Evolutionary conservation across 768 basidiomycete species (phyloP).

Genomic region (Rhodotorula sphaerocarpa): DNA sequence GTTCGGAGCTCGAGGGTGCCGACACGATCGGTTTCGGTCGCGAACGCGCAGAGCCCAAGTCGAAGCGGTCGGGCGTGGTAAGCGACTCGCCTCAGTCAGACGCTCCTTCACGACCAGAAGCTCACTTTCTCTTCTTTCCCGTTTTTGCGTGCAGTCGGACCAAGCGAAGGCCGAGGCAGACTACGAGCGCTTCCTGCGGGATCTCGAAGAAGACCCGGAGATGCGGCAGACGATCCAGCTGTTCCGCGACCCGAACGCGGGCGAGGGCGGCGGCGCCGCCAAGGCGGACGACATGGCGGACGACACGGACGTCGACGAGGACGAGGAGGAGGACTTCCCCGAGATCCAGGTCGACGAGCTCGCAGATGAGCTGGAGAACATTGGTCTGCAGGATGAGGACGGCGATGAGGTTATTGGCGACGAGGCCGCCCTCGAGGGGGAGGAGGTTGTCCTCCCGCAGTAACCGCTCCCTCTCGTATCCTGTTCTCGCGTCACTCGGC

Average conservation of each 20-base stretch:
- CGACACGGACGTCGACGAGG: constrained; percentile 19
- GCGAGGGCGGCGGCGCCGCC: not conserved
- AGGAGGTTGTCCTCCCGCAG: not conserved
- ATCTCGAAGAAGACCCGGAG: constrained; percentile 90
- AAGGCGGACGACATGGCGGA: constrained; percentile 12
- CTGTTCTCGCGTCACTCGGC: no score
- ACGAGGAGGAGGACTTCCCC: constrained; percentile 29
- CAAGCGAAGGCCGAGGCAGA: constrained; percentile 81
- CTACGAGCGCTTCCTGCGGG: constrained; percentile 89
- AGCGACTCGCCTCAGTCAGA: not conserved
- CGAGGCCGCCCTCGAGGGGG: no score
- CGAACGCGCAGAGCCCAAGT: constrained; percentile 11
- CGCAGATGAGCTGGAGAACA: constrained; percentile 23
- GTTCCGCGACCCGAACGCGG: constrained; percentile 55
- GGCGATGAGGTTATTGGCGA: not conserved
- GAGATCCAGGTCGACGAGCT: constrained; percentile 32
- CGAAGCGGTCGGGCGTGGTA: constrained; percentile 14
- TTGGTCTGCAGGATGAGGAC: constrained; percentile 1
- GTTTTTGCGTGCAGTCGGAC: constrained; percentile 11
- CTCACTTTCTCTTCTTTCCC: not conserved
- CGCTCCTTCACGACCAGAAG: not conserved
- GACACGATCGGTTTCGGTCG: constrained; percentile 53
- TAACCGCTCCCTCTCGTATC: not conserved
- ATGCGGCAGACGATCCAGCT: constrained; percentile 76
- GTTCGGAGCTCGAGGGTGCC: constrained; percentile 51